Evolutionary conservation across 495 filamentous ascomycete species (phyloP).

Genomic region (Aspergillus ellipticus): DNA sequence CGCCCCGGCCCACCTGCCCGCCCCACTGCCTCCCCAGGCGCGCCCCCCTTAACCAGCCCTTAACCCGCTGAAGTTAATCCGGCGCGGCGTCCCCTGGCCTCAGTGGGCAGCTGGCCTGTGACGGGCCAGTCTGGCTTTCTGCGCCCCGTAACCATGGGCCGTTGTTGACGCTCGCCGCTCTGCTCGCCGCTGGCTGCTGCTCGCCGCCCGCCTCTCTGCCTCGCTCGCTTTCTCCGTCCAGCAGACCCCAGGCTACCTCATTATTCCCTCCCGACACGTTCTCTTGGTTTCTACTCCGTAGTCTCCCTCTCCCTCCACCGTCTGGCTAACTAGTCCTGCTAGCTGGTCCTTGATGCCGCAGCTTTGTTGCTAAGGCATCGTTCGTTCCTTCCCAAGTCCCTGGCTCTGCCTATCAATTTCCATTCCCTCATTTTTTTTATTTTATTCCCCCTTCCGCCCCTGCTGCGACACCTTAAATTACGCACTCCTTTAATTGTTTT

Average conservation of each 20-base stretch:
- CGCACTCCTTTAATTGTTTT: constrained; percentile 1
- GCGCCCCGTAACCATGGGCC: constrained; percentile 12
- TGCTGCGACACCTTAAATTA: neutral
- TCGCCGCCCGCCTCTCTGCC: neutral
- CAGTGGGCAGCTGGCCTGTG: too few species aligned
- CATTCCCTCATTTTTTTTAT: neutral
- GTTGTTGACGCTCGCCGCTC: constrained; percentile 14
- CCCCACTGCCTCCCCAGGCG: constrained; percentile 13
- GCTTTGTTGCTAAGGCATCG: constrained; percentile 23
- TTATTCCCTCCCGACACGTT: neutral
- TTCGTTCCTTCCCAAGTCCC: constrained; percentile 17
- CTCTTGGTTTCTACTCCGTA: neutral
- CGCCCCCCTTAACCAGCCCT: neutral
- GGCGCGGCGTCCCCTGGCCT: neutral
- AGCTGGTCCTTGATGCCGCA: constrained; percentile 14
- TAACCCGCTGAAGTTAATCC: neutral
- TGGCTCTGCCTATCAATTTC: constrained; percentile 1
- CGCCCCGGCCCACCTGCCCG: neutral
- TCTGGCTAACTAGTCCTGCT: neutral
- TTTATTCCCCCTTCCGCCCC: neutral
- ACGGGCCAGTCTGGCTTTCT: constrained; percentile 3
- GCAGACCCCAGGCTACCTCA: neutral
- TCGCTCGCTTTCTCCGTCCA: neutral
- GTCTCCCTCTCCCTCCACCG: neutral
- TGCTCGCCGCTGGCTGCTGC: neutral